These are phyloP conservation scores for Stagonosporopsis vannaccii DNA, from an alignment of 2,329 filamentous ascomycete genomes.

Conservation along the genomic window DNA sequence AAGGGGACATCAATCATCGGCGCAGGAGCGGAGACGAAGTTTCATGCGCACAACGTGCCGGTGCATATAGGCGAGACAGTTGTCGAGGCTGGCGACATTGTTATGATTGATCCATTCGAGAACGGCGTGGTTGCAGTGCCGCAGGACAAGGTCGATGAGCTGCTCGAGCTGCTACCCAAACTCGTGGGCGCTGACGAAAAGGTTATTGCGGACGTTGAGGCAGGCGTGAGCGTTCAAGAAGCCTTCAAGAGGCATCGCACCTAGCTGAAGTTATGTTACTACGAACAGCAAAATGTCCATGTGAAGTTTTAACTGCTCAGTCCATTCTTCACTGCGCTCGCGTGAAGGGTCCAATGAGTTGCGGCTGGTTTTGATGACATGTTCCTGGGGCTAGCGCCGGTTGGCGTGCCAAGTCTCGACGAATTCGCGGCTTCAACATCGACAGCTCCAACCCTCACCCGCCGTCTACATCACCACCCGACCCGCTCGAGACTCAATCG, in stretches of 20 bases:
- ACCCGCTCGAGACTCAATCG: constrained; percentile 40
- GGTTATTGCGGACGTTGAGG: constrained; percentile 64
- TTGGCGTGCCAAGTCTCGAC: constrained; percentile 28
- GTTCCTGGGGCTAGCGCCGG: constrained; percentile 17
- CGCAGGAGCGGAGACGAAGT: constrained; percentile 62
- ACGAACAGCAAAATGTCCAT: not conserved
- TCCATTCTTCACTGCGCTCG: not conserved
- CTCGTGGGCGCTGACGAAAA: constrained; percentile 54
- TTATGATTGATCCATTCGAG: constrained; percentile 74
- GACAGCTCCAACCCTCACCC: constrained; percentile 32
- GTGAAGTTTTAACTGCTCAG: not conserved
- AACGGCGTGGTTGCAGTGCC: constrained; percentile 73
- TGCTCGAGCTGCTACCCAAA: constrained; percentile 64
- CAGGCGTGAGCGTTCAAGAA: constrained; percentile 68
- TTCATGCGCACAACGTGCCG: constrained; percentile 60
- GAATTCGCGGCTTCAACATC: constrained; percentile 21
- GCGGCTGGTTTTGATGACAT: constrained; percentile 32
- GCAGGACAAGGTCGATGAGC: constrained; percentile 63
- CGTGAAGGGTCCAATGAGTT: constrained; percentile 27
- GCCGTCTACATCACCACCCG: constrained; percentile 31
- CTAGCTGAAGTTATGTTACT: constrained; percentile 10
- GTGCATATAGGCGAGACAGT: constrained; percentile 49
- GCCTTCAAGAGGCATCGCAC: constrained; percentile 67
- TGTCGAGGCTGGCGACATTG: constrained; percentile 64
- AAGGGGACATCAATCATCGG: constrained; percentile 66